These are phyloP conservation scores for Trichophyton verrucosum DNA, from an alignment of 2,329 filamentous ascomycete genomes.

Conservation along the genomic window DNA sequence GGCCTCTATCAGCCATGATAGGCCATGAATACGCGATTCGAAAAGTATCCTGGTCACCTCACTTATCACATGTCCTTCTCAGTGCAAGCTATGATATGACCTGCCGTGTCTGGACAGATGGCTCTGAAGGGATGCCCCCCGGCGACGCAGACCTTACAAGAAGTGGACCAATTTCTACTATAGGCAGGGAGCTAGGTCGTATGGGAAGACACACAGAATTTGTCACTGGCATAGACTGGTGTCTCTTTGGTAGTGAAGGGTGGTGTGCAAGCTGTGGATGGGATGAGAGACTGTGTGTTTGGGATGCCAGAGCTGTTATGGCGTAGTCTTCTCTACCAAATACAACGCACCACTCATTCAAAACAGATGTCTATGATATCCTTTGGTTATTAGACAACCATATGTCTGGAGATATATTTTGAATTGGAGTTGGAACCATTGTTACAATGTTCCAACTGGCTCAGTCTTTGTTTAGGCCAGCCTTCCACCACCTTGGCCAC, in stretches of 20 bases:
- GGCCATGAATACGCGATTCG: constrained; percentile 89
- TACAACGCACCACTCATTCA: background rate
- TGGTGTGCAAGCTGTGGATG: constrained; percentile 93
- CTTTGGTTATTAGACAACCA: background rate
- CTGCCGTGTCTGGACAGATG: constrained; percentile 85
- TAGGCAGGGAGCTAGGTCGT: constrained; percentile 62
- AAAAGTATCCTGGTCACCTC: constrained; percentile 80
- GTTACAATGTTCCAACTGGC: background rate
- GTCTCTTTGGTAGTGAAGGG: constrained; percentile 83
- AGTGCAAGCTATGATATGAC: constrained; percentile 98
- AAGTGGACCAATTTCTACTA: constrained; percentile 28
- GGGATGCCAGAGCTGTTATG: constrained; percentile 69
- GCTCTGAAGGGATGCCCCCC: constrained; percentile 32
- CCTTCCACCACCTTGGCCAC: background rate
- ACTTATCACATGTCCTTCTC: constrained; percentile 75
- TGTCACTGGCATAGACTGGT: constrained; percentile 94
- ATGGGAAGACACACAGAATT: constrained; percentile 96
- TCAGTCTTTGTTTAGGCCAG: background rate
- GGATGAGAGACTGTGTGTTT: constrained; percentile 84
- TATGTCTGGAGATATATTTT: constrained; percentile 1
- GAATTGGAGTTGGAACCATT: background rate
- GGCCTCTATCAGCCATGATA: constrained; percentile 59
- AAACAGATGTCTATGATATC: background rate
- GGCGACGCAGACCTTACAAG: constrained; percentile 29
- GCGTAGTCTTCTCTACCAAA: background rate